Evolutionary conservation across 495 filamentous ascomycete species (phyloP), one percentile per base, ranked within the genome.

Genomic region (Podospora australis): DNA sequence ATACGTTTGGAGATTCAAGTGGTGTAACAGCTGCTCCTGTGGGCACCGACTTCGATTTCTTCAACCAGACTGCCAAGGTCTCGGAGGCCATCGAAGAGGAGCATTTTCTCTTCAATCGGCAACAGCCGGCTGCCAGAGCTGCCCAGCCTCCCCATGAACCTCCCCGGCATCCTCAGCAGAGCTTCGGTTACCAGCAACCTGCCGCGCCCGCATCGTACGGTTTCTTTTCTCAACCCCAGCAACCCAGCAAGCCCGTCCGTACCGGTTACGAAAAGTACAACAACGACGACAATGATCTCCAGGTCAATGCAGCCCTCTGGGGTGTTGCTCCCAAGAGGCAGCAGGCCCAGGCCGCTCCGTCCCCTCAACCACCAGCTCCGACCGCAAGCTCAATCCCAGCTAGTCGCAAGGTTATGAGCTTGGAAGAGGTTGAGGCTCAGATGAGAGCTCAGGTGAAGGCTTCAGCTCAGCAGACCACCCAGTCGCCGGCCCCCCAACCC

Each of bases 1-100:
- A 95, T 63, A 99, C 92, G n/a, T 99, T 99, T 57, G 92, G 92
- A 48, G 69, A 63, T 35, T 49, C 38, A 4, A 71, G 64, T 44
- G 64, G 64, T 47, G 52, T 61, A 8, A 44, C 55, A 2, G 34
- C 50, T 4, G 68, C 59, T 38, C 49, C 57, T 1, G 78, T 91
- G 16, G 90, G 90, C 58, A 91, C 86, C 60, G 94, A 99, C 65
- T 99, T 96, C 62, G 92, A 99, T 62, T 99, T 97, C 71, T 91
- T 91, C 52, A 90, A 89, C 2, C 84, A 82, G 50, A 97, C 94
- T 14, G 89, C 90, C 13, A 80, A 88, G 64, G 85, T 96, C 20
- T 71, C 89, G 8, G 77, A 83, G 69, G 87, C 81, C 6, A 86
- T 97, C 50, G 83, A 86, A 44, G 89, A 96, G 63, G 94, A 96